Percentiles rank a stretch among this genome's conserved stretches.
Conservation (phyloP, 352 stramenopile genomes). For the Stephanocyclus meneghinianus region DNA sequence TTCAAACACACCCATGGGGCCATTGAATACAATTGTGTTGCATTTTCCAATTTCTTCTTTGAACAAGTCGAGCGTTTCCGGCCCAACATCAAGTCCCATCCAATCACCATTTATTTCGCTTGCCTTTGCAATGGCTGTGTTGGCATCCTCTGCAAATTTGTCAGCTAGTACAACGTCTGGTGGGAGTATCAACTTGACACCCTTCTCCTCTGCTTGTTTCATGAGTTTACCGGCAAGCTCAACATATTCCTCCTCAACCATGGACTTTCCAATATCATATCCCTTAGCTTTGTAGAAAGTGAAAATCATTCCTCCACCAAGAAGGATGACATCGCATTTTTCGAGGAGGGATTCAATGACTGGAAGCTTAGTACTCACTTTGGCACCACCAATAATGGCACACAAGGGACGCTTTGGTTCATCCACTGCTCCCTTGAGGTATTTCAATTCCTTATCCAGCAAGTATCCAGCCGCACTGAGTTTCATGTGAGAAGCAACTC, state of each 20-base stretch:
- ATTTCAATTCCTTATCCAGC: constrained; percentile 99
- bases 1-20: constrained; percentile 97
- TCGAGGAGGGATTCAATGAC: constrained; percentile 99
- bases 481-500: constrained; percentile 88
- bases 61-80: constrained; percentile 83
- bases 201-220: constrained; percentile 96
- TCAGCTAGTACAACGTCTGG: constrained; percentile 97
- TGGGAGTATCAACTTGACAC: constrained; percentile 96
- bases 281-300: constrained; percentile 99
- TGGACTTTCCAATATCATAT: constrained; percentile 92
- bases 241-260: constrained; percentile 90
- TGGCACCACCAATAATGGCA: constrained; percentile 98
- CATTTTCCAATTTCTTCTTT: constrained; percentile 66
- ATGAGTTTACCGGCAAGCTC: constrained; percentile 89
- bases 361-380: constrained; percentile 98
- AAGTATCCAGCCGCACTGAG: constrained; percentile 91
- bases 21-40: constrained; percentile 80
- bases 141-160: constrained; percentile 94
- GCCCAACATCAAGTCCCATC: constrained; percentile 98
- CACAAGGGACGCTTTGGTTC: constrained; percentile 93
- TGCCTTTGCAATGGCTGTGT: constrained; percentile 87
- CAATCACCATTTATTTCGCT: constrained; percentile 92
- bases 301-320: constrained; percentile 99
- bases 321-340: constrained; percentile 98
- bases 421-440: constrained; percentile 98